Conservation (phyloP, 2,329 filamentous ascomycete genomes). For the Penicillium sp. region DNA sequence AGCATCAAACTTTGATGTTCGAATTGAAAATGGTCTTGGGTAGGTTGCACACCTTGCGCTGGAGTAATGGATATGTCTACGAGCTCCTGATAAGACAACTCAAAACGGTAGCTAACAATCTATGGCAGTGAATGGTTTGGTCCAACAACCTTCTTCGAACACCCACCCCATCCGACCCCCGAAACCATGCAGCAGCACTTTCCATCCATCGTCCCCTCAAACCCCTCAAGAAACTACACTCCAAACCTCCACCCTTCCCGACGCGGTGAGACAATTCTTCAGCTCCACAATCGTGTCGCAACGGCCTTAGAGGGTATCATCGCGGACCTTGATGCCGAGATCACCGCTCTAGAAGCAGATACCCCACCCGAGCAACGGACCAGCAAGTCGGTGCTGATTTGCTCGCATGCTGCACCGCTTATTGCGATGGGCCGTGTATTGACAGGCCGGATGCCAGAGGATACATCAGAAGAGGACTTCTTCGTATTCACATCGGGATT, state of each 20-base stretch:
- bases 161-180: slow-evolving; percentile 73
- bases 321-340: slow-evolving; percentile 64
- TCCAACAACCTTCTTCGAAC: slow-evolving; percentile 72
- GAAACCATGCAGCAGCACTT: slow-evolving; percentile 67
- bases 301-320: slow-evolving; percentile 70
- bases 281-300: slow-evolving; percentile 78
- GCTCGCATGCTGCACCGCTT: slow-evolving; percentile 84
- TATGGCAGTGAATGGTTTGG: slow-evolving; percentile 82
- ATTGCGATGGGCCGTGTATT: slow-evolving; percentile 82
- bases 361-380: slow-evolving; percentile 57
- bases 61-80: not conserved
- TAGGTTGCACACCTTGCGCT: slow-evolving; percentile 26
- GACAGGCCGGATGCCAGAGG: slow-evolving; percentile 73
- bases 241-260: slow-evolving; percentile 67
- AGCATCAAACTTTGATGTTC: slow-evolving; percentile 40
- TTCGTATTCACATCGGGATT: slow-evolving; percentile 79
- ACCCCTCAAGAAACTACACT: slow-evolving; percentile 51
- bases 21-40: slow-evolving; percentile 56
- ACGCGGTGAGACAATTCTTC: slow-evolving; percentile 74
- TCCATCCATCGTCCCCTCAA: slow-evolving; percentile 49
- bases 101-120: not conserved
- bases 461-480: slow-evolving; percentile 75
- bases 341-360: slow-evolving; percentile 35
- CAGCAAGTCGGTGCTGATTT: slow-evolving; percentile 67
- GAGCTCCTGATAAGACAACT: not conserved